Evolutionary conservation across 768 basidiomycete genomes (phyloP).

Genomic region (Rhizopogon rudus): DNA sequence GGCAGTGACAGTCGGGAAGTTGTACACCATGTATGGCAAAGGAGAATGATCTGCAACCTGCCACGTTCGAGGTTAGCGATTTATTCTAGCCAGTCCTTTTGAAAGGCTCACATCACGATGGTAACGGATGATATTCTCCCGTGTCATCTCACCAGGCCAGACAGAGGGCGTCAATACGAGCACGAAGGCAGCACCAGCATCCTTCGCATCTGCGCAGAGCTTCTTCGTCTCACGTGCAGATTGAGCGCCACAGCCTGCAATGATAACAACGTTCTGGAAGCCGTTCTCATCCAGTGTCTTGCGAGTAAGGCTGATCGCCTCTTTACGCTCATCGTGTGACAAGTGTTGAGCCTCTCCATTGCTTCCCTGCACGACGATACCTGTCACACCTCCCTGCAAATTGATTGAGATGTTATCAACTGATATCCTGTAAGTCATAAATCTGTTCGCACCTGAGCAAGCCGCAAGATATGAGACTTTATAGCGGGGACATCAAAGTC

Average conservation of each 20-base stretch:
- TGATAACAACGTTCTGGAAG: slow-evolving; percentile 59
- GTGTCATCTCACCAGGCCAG: slow-evolving; percentile 62
- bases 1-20: slow-evolving; percentile 78
- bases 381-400: slow-evolving; percentile 62
- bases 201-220: slow-evolving; percentile 68
- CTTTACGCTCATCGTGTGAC: slow-evolving; percentile 65
- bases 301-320: slow-evolving; percentile 59
- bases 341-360: slow-evolving; percentile 77
- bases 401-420: slow-evolving; percentile 2
- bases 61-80: slow-evolving; percentile 4
- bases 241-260: slow-evolving; percentile 82
- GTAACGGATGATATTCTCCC: slow-evolving; percentile 59
- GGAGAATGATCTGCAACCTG: slow-evolving; percentile 68
- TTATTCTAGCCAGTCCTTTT: not conserved
- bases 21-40: slow-evolving; percentile 77
- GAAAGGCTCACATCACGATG: slow-evolving; percentile 47
- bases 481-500: slow-evolving; percentile 66
- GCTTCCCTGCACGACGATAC: slow-evolving; percentile 68
- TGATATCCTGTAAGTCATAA: not conserved
- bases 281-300: slow-evolving; percentile 70
- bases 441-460: slow-evolving; percentile 52
- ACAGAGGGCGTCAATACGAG: slow-evolving; percentile 73
- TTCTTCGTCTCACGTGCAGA: slow-evolving; percentile 72
- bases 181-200: slow-evolving; percentile 77
- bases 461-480: slow-evolving; percentile 63